Evolutionary conservation across 202 grass and related monocot species (phyloP).

Genomic region (Zoysia matrella): DNA sequence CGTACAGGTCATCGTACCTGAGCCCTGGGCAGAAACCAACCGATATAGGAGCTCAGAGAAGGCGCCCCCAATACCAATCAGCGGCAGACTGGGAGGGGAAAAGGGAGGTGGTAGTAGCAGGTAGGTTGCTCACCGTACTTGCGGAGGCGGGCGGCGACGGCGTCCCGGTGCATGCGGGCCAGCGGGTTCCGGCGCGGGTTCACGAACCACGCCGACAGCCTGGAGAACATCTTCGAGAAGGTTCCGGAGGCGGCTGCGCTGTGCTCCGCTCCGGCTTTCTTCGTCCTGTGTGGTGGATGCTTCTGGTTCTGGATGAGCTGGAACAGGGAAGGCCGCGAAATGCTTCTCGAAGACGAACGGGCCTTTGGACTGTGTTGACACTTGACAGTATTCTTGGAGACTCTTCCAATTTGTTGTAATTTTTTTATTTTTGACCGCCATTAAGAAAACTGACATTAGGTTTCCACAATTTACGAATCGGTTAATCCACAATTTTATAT

Average conservation of each 20-base stretch:
- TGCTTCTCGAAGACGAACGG: too few relatives aligned
- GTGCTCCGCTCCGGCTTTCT: background rate
- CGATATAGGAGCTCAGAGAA: background rate
- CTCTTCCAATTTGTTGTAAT: too few relatives aligned
- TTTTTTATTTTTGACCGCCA: too few relatives aligned
- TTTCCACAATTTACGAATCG: too few relatives aligned
- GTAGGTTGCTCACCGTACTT: constrained; percentile 60
- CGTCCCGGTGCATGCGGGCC: constrained; percentile 59
- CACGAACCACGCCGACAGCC: constrained; percentile 57
- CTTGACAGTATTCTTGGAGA: too few relatives aligned
- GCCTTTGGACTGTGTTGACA: too few relatives aligned
- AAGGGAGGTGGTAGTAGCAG: background rate
- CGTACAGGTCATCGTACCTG: constrained; percentile 85
- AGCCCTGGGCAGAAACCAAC: background rate
- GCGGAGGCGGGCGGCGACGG: constrained; percentile 70
- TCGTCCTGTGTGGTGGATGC: background rate
- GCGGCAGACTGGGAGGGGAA: background rate
- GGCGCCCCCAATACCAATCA: background rate
- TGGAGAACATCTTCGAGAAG: constrained; percentile 42
- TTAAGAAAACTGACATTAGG: too few relatives aligned
- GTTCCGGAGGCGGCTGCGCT: constrained; percentile 17
- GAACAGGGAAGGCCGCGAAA: too few relatives aligned
- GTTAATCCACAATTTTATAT: too few relatives aligned
- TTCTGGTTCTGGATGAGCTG: background rate
- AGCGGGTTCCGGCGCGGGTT: constrained; percentile 73